A percentile compares a stretch with the other conserved stretches of the same genome.
Conservation (phyloP, 768 basidiomycete genomes). For the Boletus reticulatus region DNA sequence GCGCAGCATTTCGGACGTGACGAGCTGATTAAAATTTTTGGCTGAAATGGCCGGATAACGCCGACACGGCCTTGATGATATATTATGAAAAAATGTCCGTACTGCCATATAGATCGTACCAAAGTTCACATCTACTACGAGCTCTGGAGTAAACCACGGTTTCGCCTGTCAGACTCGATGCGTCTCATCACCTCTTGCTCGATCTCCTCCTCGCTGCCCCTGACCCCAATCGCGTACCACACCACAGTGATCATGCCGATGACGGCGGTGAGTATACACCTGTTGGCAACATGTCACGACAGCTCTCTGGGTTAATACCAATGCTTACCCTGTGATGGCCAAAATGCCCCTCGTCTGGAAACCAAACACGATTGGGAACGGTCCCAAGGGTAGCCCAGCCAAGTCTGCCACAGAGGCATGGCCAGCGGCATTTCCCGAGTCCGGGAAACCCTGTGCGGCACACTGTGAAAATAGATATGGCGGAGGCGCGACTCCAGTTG, state of each 20-base stretch:
- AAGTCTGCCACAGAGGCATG: slow-evolving; percentile 68
- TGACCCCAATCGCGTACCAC: slow-evolving; percentile 84
- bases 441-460: slow-evolving; percentile 50
- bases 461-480: slow-evolving; percentile 72
- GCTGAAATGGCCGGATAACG: slow-evolving; percentile 16
- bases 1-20: slow-evolving; percentile 28
- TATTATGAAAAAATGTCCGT: too few relatives aligned
- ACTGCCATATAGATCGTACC: too few relatives aligned
- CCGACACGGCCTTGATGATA: slow-evolving; percentile 9
- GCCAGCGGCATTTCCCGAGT: slow-evolving; percentile 87
- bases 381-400: slow-evolving; percentile 59
- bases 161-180: slow-evolving; percentile 57
- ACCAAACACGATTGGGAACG: slow-evolving; percentile 69
- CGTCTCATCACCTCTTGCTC: slow-evolving; percentile 63
- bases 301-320: background rate
- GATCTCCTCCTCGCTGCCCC: slow-evolving; percentile 75
- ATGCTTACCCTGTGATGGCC: slow-evolving; percentile 67
- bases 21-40: slow-evolving; percentile 14
- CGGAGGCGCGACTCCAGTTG: slow-evolving; percentile 43
- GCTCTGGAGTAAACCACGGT: slow-evolving; percentile 35
- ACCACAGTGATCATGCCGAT: slow-evolving; percentile 79
- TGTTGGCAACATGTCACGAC: slow-evolving; percentile 26
- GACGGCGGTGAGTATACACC: slow-evolving; percentile 79
- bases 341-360: slow-evolving; percentile 73
- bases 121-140: too few relatives aligned